Percentiles rank a stretch among this genome's conserved stretches.
Evolutionary conservation across 495 filamentous ascomycete species (phyloP).

Genomic region (Aspergillus avenaceus): DNA sequence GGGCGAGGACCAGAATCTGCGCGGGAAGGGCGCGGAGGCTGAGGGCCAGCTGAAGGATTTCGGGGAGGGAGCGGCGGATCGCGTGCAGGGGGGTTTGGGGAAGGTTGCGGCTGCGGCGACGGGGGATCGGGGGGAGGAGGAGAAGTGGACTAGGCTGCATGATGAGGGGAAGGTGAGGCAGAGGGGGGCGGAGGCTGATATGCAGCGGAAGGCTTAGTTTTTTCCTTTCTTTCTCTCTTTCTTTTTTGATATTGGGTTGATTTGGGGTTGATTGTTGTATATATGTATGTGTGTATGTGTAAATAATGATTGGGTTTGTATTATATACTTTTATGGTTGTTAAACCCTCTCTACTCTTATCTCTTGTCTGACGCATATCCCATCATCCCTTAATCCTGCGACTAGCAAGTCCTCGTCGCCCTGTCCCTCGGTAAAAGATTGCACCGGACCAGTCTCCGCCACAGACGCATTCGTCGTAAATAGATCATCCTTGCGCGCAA

Average conservation of each 20-base stretch:
- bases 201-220: constrained; percentile 25
- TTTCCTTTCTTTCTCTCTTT: neutral
- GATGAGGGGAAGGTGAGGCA: constrained; percentile 84
- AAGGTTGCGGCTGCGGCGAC: constrained; percentile 63
- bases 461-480: too few species aligned
- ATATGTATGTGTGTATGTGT: too few species aligned
- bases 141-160: constrained; percentile 61
- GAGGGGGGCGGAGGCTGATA: constrained; percentile 78
- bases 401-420: too few species aligned
- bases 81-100: constrained; percentile 68
- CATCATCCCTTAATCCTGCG: too few species aligned
- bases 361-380: too few species aligned
- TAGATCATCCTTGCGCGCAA: neutral
- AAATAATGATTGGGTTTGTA: too few species aligned
- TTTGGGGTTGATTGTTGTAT: neutral
- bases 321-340: too few species aligned
- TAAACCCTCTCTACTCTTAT: too few species aligned
- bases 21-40: constrained; percentile 79
- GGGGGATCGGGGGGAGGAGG: constrained; percentile 63
- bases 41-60: constrained; percentile 77
- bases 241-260: neutral
- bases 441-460: too few species aligned
- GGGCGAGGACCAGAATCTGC: constrained; percentile 72
- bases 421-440: too few species aligned
- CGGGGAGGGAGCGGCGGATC: constrained; percentile 65